phyloP scores from a whole-genome alignment of 1,284 basidiomycete genomes.

The Boletus sp. region DNA sequence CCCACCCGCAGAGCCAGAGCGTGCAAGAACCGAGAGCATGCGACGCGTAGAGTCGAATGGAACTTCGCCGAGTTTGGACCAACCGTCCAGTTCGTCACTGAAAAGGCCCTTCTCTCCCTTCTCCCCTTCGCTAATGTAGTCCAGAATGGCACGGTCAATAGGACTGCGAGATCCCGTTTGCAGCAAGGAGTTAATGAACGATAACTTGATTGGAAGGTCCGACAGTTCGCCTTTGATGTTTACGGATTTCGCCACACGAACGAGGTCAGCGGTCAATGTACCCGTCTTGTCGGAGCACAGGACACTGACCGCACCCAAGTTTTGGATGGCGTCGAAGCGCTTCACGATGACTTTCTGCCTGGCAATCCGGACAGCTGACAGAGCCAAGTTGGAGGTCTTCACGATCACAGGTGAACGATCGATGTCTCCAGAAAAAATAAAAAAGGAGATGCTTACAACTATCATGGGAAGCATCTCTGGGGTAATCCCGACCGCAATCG shows the following conservation, averaged over 20 bases:
- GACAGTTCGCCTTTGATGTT: conserved; percentile 22
- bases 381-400: conserved; percentile 30
- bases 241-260: conserved; percentile 32
- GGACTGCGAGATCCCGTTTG: conserved; percentile 33
- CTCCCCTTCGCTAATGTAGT: conserved; percentile 24
- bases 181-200: conserved; percentile 28
- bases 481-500: conserved; percentile 30
- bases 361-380: conserved; percentile 32
- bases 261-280: conserved; percentile 32
- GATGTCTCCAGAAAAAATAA: not conserved
- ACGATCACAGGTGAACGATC: conserved; percentile 10
- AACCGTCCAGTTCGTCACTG: conserved; percentile 14
- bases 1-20: conserved; percentile 1
- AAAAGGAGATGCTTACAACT: conserved; percentile 20
- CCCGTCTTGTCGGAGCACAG: conserved; percentile 33
- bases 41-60: conserved; percentile 33
- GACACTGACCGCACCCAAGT: conserved; percentile 29
- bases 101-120: conserved; percentile 18
- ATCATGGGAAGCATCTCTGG: conserved; percentile 35
- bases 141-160: conserved; percentile 31
- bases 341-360: conserved; percentile 33
- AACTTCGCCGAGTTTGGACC: conserved; percentile 32
- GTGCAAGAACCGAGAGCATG: conserved; percentile 30
- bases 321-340: conserved; percentile 33
- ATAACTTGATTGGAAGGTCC: conserved; percentile 25